Evolutionary conservation across 2,329 filamentous ascomycete genomes (phyloP).

Genomic region (Tolypocladium tundrense): DNA sequence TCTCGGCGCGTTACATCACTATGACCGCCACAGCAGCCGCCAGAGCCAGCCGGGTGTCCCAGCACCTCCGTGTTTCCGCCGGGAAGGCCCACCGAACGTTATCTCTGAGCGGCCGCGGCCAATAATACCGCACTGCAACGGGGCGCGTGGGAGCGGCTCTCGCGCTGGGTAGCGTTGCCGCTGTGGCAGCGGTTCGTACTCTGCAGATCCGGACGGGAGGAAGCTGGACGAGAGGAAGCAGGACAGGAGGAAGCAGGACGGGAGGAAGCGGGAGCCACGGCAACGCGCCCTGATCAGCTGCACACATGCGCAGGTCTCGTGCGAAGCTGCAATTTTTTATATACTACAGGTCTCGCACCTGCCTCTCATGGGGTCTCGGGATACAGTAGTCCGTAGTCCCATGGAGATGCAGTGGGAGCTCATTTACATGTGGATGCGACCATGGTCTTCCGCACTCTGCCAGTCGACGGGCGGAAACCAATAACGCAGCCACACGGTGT

Average conservation of each 20-base stretch:
- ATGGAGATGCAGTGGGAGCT: background rate
- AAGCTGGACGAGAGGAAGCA: background rate
- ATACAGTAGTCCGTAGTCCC: background rate
- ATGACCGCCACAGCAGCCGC: background rate
- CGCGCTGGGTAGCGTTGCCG: background rate
- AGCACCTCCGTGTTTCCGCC: constrained; percentile 4
- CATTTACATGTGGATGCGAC: background rate
- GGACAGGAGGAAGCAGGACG: background rate
- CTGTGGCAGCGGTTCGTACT: background rate
- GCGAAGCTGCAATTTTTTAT: background rate
- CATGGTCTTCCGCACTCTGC: background rate
- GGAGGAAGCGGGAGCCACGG: background rate
- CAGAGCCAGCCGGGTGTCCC: constrained; percentile 1
- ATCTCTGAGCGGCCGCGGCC: background rate
- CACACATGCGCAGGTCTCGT: background rate
- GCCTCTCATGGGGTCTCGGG: background rate
- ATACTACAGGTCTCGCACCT: background rate
- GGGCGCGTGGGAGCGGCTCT: background rate
- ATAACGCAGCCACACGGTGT: no score
- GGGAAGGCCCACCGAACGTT: constrained; percentile 1
- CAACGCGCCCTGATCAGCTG: background rate
- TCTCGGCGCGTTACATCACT: constrained; percentile 1
- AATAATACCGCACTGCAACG: background rate
- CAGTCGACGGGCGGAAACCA: background rate
- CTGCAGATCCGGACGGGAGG: background rate